Evolutionary conservation across 441 rosid species (phyloP).

Genomic region (Croton laevigatus): DNA sequence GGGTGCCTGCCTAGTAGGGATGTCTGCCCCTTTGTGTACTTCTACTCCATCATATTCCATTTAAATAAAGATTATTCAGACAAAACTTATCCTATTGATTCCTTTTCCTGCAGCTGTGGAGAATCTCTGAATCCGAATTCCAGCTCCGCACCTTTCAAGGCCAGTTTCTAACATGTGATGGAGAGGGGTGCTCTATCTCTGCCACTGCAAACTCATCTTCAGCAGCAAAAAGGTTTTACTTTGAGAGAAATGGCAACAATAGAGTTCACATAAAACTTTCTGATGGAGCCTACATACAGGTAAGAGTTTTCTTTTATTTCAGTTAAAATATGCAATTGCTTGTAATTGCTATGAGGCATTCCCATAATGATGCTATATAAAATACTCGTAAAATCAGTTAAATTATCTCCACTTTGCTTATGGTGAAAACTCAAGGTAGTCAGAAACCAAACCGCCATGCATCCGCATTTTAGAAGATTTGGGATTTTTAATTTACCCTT

Average conservation of each 20-base stretch:
- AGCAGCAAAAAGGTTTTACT: constrained; percentile 39
- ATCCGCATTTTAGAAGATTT: neutral
- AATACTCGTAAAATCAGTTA: neutral
- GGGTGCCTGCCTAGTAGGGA: no score
- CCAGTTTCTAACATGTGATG: constrained; percentile 62
- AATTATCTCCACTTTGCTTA: neutral
- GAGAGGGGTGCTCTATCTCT: constrained; percentile 46
- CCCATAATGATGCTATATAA: neutral
- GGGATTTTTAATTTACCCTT: constrained; percentile 15
- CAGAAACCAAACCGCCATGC: no score
- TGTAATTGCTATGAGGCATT: neutral
- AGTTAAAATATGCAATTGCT: constrained; percentile 1
- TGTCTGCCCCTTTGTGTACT: no score
- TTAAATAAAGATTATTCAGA: neutral
- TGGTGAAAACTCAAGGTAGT: neutral
- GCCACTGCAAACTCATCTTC: constrained; percentile 54
- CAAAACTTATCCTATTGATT: constrained; percentile 13
- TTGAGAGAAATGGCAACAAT: constrained; percentile 46
- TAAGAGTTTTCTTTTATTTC: constrained; percentile 17
- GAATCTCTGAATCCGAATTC: constrained; percentile 55
- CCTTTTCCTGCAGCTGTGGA: constrained; percentile 54
- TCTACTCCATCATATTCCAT: no score
- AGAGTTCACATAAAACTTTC: constrained; percentile 51
- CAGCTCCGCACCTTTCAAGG: constrained; percentile 53
- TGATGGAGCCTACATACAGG: constrained; percentile 64